Evolutionary conservation across 805 yeast genomes (phyloP).

Genomic region (Yarrowia hollandica): DNA sequence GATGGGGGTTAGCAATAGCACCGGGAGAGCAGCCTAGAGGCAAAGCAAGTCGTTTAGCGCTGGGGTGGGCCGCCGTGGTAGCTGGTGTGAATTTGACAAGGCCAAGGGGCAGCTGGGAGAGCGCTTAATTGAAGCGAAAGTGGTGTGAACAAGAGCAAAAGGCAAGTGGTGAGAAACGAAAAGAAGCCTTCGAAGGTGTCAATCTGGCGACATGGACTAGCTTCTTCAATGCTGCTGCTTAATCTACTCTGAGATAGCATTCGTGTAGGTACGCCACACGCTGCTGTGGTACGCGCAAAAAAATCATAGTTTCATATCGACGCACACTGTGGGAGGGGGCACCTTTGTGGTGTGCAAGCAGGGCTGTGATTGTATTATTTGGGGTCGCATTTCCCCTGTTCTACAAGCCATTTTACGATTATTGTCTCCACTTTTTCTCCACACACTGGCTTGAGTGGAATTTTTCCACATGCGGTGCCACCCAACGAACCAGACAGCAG

Average conservation of each 20-base stretch:
- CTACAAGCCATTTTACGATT: too few relatives aligned
- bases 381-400: too few relatives aligned
- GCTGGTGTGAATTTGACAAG: not conserved
- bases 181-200: conserved; percentile 3
- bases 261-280: conserved; percentile 19
- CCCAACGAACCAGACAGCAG: not conserved
- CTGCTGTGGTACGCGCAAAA: conserved; percentile 8
- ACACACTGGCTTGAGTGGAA: not conserved
- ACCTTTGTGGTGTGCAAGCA: conserved; percentile 7
- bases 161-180: not conserved
- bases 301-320: conserved; percentile 22
- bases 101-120: not conserved
- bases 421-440: too few relatives aligned
- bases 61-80: not conserved
- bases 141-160: not conserved
- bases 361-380: too few relatives aligned
- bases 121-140: not conserved
- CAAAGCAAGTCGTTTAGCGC: not conserved
- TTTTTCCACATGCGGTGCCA: not conserved
- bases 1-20: not conserved
- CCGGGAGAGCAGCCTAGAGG: conserved; percentile 7
- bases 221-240: conserved; percentile 17
- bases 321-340: conserved; percentile 10
- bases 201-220: conserved; percentile 8
- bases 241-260: conserved; percentile 22